Percentiles rank a stretch among this genome's conserved stretches.
Evolutionary conservation across 345 rosid genomes (phyloP).

Genomic region (Bruguiera gymnorhiza): DNA sequence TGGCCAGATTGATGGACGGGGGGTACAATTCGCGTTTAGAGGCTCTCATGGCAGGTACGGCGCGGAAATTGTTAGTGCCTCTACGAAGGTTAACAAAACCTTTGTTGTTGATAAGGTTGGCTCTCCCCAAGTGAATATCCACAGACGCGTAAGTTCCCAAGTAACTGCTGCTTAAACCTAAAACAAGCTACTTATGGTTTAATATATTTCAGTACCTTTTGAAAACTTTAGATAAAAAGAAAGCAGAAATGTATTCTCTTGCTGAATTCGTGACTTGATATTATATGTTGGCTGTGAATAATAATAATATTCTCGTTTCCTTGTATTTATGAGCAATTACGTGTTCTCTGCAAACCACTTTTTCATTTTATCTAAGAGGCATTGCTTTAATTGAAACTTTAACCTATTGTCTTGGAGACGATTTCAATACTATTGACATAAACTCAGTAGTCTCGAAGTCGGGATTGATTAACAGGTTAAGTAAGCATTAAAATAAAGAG

Average conservation of each 20-base stretch:
- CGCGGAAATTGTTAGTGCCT: slow-evolving; percentile 40
- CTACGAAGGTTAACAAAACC: slow-evolving; percentile 43
- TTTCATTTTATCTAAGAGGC: no score
- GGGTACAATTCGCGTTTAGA: slow-evolving; percentile 58
- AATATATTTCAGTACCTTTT: not conserved
- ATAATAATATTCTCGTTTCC: no score
- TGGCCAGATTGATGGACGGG: slow-evolving; percentile 53
- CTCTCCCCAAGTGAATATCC: not conserved
- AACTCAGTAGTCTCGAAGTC: no score
- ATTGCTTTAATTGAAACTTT: no score
- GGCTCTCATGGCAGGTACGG: slow-evolving; percentile 77
- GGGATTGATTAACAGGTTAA: no score
- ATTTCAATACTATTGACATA: no score
- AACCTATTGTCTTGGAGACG: no score
- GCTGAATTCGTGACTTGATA: not conserved
- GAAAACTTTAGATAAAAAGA: not conserved
- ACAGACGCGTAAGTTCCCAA: slow-evolving; percentile 9
- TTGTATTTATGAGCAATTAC: no score
- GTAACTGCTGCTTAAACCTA: not conserved
- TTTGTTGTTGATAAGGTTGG: slow-evolving; percentile 63
- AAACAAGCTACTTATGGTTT: not conserved
- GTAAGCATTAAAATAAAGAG: no score
- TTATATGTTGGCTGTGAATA: not conserved
- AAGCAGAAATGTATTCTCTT: not conserved
- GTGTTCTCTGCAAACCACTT: no score